A percentile compares a stretch with the other conserved stretches of the same genome.
Evolutionary conservation across 1,139 yeast genomes (phyloP).

Genomic region (Lodderomyces pseudojiufengensis): DNA sequence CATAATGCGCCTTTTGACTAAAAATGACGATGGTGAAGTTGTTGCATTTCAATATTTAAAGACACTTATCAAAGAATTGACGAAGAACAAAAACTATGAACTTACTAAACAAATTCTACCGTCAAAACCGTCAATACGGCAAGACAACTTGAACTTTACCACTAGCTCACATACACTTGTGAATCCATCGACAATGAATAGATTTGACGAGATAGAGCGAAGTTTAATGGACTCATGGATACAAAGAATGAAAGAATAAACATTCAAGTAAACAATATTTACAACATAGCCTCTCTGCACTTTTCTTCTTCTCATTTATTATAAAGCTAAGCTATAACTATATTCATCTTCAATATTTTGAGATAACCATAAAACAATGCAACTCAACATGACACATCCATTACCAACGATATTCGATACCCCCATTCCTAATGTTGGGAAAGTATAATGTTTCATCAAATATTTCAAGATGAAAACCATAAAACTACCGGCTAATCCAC

Average conservation of each 20-base stretch:
- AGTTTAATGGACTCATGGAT: constrained; percentile 45
- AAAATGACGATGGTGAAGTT: constrained; percentile 21
- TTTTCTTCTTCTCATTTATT: constrained; percentile 12
- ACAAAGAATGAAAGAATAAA: constrained; percentile 28
- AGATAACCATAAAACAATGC: constrained; percentile 85
- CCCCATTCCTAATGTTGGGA: constrained; percentile 96
- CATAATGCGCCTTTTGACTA: constrained; percentile 23
- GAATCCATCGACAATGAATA: constrained; percentile 7
- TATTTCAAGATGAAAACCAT: constrained; percentile 85
- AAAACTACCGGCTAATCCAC: constrained; percentile 90
- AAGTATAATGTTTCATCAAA: constrained; percentile 67
- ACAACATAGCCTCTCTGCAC: no score
- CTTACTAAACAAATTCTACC: not conserved
- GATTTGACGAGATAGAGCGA: constrained; percentile 44
- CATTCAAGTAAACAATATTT: no score
- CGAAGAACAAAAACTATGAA: constrained; percentile 7
- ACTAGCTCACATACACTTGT: not conserved
- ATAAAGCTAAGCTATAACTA: constrained; percentile 83
- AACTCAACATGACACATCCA: constrained; percentile 77
- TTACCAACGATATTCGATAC: constrained; percentile 82
- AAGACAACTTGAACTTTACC: no score
- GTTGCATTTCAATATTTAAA: constrained; percentile 40
- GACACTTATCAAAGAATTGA: constrained; percentile 38
- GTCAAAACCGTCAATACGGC: not conserved
- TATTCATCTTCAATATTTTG: constrained; percentile 95